Evolutionary conservation across 2,329 filamentous ascomycete species (phyloP), one percentile per base, ranked within the genome.

Genomic region (Penicillium capsulatum): DNA sequence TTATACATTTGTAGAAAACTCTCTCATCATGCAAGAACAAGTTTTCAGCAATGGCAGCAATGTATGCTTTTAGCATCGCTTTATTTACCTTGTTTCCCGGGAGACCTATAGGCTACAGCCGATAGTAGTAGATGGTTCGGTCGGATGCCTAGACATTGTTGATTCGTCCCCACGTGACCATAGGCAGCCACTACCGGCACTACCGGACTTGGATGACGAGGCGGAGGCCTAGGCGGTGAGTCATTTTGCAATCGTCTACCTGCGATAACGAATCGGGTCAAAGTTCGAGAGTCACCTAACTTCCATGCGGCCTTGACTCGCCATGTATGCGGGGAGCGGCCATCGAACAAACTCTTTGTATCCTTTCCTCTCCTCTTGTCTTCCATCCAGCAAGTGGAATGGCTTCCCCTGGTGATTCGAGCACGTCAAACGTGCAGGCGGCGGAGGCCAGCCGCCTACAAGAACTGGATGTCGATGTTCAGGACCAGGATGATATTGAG

Each of bases 401-500:
- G 48, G 37, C 34, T 29, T 34, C 36, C 7, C 33, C 44, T 19
- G 36, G 31, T 14, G 34, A n/a, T n/a, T n/a, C n/a, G n/a, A n/a
- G n/a, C n/a, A n/a, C 27, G 13, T 38, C 28, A 36, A 28, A 40
- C 17, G 29, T 26, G 24, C 29, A 28, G 15, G 38, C 24, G 24
- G 41, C 41, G 46, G 82, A 86, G 55, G 75, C 76, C 29, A 72
- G 73, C 36, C 75, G 77, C 14, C 68, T 89, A 17, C 71, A 74
- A 41, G 76, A 76, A 30, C 68, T 89, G 28, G 81, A 83, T 3
- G 77, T 81, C 36, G 75, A 82, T 42, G 80, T 92, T 15, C 81
- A 87, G 41, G 81, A 95, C 55, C 91, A 97, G 63, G 83, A 90
- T 68, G 90, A 96, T 43, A 70, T 97, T 14, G 91, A 96, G 64